Base-by-base conservation (phyloP, 495 filamentous ascomycete species). In the Hypomontagnella monticulosa region DNA sequence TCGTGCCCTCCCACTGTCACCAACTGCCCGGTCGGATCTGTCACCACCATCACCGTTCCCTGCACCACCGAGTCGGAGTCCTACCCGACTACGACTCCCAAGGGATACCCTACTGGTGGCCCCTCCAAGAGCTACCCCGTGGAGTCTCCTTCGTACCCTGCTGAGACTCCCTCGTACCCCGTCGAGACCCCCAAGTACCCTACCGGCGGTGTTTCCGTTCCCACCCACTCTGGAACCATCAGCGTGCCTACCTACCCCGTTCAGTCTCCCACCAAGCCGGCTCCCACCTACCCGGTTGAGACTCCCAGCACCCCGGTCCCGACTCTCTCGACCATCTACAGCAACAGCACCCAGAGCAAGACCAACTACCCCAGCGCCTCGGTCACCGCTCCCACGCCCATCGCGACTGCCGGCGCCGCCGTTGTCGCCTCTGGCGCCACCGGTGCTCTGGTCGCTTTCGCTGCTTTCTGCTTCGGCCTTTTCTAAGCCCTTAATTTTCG, bases 1-100 rank as follows among this genome's bases (percentile, higher is more conserved):
- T 76, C 78, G 66, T 86, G 82, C 62, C 75, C 78, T 7, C 61
- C 82, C 4, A 79, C 71, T 2, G 81, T 85, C 9, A 84, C 80
- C 40, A 73, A 82, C 69, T 87, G 83, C 75, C 84, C 84, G 15
- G 78, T 79, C 15, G 70, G 68, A 33, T 61, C 46, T 8, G 53
- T 69, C 16, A 72, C 63, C 12, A 63, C 67, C 2, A 37, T 61
- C 4, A 52, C 58, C 40, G 53, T 57, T 15, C 62, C 52, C 16
- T 60, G 63, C 56, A 43, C 56, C 18, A 50, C 53, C 33, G 55
- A 60, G 63, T 51, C 55, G 15, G 48, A 47, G 56, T 46, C 62
- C 36, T 52, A 57, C 51, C 52, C 64, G 30, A 43, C 64, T 7
- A 23, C 57, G 19, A 40, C 20, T 36, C 14, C 48, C 7, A 33